Conservation (phyloP, 73 alveolate species). For the Paramecium sexaurelia region DNA sequence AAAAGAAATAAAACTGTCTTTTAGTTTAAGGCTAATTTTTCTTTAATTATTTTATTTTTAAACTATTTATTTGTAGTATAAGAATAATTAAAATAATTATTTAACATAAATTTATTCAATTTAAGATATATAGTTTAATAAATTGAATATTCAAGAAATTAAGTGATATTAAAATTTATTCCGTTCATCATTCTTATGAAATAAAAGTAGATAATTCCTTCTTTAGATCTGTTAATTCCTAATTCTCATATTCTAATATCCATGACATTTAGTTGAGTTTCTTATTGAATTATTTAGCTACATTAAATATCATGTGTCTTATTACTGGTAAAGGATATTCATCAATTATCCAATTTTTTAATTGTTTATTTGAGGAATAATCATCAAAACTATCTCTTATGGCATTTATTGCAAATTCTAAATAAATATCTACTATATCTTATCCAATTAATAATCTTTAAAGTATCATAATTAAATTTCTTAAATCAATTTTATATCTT, state of each 20-base stretch:
- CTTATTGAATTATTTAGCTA: neutral
- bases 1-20: neutral
- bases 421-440: neutral
- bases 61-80: too few relatives aligned
- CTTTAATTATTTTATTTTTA: too few relatives aligned
- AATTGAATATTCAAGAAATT: too few relatives aligned
- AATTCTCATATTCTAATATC: neutral
- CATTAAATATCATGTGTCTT: slow-evolving; percentile 2
- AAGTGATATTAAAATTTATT: too few relatives aligned
- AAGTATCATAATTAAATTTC: neutral
- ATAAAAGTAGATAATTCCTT: neutral
- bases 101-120: too few relatives aligned
- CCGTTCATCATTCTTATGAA: neutral
- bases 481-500: neutral
- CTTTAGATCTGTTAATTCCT: neutral
- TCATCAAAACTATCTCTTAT: neutral
- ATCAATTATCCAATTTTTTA: neutral
- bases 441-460: neutral
- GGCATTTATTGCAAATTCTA: neutral
- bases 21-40: too few relatives aligned
- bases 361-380: neutral
- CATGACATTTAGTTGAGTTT: neutral
- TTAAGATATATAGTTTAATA: too few relatives aligned
- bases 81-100: too few relatives aligned
- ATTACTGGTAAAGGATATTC: neutral